Evolutionary conservation across 1,284 basidiomycete genomes (phyloP).

Genomic region (Sporisorium reilianum): DNA sequence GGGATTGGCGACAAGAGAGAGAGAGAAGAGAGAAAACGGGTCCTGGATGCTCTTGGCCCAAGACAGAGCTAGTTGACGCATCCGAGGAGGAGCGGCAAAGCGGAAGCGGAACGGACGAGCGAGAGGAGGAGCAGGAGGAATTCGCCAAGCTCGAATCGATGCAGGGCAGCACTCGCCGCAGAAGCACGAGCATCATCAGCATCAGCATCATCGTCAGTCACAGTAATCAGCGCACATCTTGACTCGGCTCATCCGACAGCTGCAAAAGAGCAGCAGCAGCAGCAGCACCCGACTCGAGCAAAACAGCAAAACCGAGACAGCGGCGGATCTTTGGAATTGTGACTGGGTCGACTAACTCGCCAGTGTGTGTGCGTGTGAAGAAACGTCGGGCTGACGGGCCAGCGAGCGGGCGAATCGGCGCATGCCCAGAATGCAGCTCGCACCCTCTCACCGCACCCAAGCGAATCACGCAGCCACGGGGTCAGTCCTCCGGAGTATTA

Average conservation of each 20-base stretch:
- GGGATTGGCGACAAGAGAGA: neutral
- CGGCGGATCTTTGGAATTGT: neutral
- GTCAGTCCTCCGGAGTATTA: constrained; percentile 2
- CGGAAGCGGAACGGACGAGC: constrained; percentile 2
- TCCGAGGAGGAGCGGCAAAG: constrained; percentile 4
- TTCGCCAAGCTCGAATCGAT: neutral
- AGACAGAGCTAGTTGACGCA: too few relatives aligned
- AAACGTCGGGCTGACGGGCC: neutral
- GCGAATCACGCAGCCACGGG: constrained; percentile 1
- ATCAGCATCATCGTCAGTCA: neutral
- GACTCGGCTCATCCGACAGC: constrained; percentile 2
- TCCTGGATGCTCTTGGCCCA: too few relatives aligned
- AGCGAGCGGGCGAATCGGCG: constrained; percentile 14
- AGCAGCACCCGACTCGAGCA: neutral
- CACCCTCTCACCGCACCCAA: neutral
- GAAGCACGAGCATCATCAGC: neutral
- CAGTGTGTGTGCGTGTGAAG: neutral
- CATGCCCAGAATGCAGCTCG: constrained; percentile 14
- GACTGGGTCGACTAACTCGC: neutral
- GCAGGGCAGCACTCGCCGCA: neutral
- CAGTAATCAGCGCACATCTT: constrained; percentile 1
- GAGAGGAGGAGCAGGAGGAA: neutral
- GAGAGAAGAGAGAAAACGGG: neutral
- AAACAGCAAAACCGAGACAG: neutral
- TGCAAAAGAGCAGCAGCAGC: constrained; percentile 1